Percentiles rank a stretch among this genome's conserved stretches.
phyloP scores from a whole-genome alignment of 2,329 filamentous ascomycete species.

The Claviceps spartinae region DNA sequence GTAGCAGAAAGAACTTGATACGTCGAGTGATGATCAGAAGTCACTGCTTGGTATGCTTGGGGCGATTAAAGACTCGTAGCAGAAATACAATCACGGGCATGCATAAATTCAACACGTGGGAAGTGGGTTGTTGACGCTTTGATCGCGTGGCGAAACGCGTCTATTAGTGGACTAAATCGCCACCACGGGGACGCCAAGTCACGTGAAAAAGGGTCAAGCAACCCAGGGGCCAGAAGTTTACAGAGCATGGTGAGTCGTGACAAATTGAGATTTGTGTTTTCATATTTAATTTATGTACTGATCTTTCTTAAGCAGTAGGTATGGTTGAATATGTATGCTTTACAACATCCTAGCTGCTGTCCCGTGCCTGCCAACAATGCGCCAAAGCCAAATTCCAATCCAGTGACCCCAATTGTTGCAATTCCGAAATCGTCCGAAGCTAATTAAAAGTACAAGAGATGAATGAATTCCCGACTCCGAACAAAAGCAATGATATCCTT shows the following conservation, averaged over 20 bases:
- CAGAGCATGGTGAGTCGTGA: not conserved
- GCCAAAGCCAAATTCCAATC: not conserved
- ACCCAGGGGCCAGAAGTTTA: no score
- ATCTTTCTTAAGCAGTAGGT: not conserved
- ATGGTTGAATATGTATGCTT: not conserved
- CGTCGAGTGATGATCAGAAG: not conserved
- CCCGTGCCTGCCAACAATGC: not conserved
- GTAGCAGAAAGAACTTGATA: not conserved
- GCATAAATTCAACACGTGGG: not conserved
- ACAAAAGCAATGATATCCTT: not conserved
- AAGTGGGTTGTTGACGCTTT: not conserved
- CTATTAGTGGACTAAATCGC: constrained; percentile 13
- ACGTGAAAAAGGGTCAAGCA: constrained; percentile 16
- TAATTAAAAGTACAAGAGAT: not conserved
- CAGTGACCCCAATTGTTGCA: constrained; percentile 1
- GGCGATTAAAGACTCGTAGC: no score
- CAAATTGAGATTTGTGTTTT: not conserved
- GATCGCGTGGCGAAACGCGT: constrained; percentile 18
- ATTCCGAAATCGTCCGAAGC: not conserved
- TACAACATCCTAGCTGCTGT: no score
- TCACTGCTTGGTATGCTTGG: not conserved
- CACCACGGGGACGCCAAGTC: constrained; percentile 23
- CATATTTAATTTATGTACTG: not conserved
- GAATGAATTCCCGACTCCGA: not conserved
- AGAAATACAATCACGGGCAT: not conserved